Evolutionary conservation across 352 stramenopile genomes (phyloP).

Genomic region (Pythium scleroteichum): DNA sequence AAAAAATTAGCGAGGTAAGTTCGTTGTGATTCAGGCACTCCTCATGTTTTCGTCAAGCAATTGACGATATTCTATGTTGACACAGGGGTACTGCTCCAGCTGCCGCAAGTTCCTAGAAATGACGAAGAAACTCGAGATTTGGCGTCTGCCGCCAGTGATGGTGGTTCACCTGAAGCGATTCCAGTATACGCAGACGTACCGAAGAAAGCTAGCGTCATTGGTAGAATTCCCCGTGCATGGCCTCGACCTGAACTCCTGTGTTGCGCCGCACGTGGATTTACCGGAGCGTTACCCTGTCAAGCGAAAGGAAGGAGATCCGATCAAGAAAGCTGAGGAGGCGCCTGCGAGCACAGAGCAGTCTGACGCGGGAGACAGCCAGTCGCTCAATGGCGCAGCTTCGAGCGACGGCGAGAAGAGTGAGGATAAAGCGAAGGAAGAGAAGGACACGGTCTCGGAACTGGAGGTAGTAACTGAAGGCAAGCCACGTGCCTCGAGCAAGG

Average conservation of each 20-base stretch:
- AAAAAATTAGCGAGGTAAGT: constrained; percentile 81
- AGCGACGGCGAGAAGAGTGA: constrained; percentile 9
- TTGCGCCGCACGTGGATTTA: constrained; percentile 81
- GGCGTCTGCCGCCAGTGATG: constrained; percentile 95
- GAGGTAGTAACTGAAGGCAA: constrained; percentile 10
- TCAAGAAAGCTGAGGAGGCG: constrained; percentile 17
- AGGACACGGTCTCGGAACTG: constrained; percentile 13
- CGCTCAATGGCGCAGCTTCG: constrained; percentile 7
- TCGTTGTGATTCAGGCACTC: neutral
- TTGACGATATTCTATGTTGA: constrained; percentile 1
- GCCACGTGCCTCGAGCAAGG: constrained; percentile 18
- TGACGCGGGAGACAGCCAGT: constrained; percentile 6
- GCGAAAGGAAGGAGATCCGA: constrained; percentile 21
- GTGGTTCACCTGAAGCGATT: constrained; percentile 99
- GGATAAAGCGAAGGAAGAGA: constrained; percentile 18
- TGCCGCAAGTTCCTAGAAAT: constrained; percentile 95
- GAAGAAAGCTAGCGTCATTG: constrained; percentile 85
- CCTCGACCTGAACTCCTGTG: constrained; percentile 92
- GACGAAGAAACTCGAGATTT: constrained; percentile 99
- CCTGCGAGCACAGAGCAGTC: constrained; percentile 17
- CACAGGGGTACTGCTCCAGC: constrained; percentile 94
- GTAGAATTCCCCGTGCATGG: constrained; percentile 96
- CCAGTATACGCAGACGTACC: constrained; percentile 94
- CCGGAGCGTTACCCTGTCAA: constrained; percentile 83
- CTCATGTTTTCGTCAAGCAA: neutral